These are phyloP conservation scores for Citeromyces siamensis DNA, from an alignment of 1,139 yeast genomes.

Conservation along the genomic window DNA sequence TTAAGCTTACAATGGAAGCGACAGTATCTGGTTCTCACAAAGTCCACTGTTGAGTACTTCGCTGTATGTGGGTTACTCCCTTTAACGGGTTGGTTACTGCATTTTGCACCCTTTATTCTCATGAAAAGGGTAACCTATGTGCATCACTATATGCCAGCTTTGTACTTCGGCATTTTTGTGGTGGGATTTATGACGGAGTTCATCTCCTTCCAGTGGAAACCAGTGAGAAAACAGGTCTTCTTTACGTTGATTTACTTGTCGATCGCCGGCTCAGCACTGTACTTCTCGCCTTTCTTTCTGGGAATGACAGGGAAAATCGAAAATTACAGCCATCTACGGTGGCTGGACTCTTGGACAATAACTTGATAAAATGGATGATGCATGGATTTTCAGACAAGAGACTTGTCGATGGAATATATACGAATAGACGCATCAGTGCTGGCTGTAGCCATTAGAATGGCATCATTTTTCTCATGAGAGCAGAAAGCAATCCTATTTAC, in stretches of 20 bases:
- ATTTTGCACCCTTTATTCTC: constrained; percentile 57
- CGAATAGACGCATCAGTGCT: constrained; percentile 63
- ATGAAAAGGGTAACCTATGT: constrained; percentile 82
- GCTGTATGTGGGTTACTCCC: constrained; percentile 50
- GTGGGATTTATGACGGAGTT: constrained; percentile 47
- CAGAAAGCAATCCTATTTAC: constrained; percentile 51
- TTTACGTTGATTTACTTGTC: constrained; percentile 31
- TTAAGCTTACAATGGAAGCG: constrained; percentile 50
- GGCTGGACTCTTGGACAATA: constrained; percentile 65
- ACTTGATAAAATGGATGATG: constrained; percentile 3
- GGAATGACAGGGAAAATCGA: constrained; percentile 78
- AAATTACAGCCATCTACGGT: constrained; percentile 57
- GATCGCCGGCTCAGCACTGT: constrained; percentile 55
- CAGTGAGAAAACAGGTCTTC: constrained; percentile 12
- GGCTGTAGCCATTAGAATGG: constrained; percentile 42
- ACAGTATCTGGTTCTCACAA: constrained; percentile 24
- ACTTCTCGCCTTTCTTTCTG: constrained; percentile 67
- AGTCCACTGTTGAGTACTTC: constrained; percentile 18
- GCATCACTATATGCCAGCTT: constrained; percentile 74
- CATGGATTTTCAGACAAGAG: neutral
- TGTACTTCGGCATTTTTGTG: constrained; percentile 62
- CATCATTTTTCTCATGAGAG: constrained; percentile 14
- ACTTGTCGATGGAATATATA: constrained; percentile 24
- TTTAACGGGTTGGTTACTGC: constrained; percentile 59
- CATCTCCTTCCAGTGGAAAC: constrained; percentile 8